Base-by-base conservation (phyloP, 2,329 filamentous ascomycete genomes). In the Colletotrichum kahawae region DNA sequence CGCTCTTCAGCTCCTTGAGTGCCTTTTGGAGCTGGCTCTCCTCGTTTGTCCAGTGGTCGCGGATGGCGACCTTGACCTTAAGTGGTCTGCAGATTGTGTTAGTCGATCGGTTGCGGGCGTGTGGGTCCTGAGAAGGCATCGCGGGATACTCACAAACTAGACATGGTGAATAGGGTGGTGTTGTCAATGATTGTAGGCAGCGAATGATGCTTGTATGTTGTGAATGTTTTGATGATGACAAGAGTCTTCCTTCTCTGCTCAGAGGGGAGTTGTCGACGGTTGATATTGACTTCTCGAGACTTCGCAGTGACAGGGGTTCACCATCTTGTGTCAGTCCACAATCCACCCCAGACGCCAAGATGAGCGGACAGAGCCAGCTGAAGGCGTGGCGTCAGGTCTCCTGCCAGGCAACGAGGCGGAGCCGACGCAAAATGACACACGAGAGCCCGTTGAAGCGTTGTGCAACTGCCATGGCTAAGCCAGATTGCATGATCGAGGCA, bases 11-110 rank as follows among this genome's bases (percentile, higher is more conserved):
- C 5, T 67, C 75, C 31, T 76, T 77, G 31, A 86, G 79, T 0
- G 84, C 77, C 21, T 77, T 80, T 36, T 85, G 84, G 1, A 83
- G 79, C 2, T 83, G 76, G 5, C 82, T 78, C 33, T 83, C 80
- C 9, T 79, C 70, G 13, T 80, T 83, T 34, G 82, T 80, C 87
- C 87, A 89, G 67, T 82, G 77, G 76, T 88, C 86, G 33, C 87
- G 85, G 77, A 89, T 81, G 56, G 82, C 82, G 75, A 87, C 74
- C 70, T 84, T 84, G 57, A 85, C 81, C 77, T 86, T 86, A 67
- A 88, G 81, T 0, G 87, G 86, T 62, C 87, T 88, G 59, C 27
- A 36, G 18, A 24, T 31, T 16, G 38, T 71, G 38, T 67, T 36
- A 64, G 48, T 62, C 57, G 70, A 16, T 62, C 51, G 38, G 8